phyloP scores from a whole-genome alignment of 2,329 filamentous ascomycete species.

The Onygenales sp. region DNA sequence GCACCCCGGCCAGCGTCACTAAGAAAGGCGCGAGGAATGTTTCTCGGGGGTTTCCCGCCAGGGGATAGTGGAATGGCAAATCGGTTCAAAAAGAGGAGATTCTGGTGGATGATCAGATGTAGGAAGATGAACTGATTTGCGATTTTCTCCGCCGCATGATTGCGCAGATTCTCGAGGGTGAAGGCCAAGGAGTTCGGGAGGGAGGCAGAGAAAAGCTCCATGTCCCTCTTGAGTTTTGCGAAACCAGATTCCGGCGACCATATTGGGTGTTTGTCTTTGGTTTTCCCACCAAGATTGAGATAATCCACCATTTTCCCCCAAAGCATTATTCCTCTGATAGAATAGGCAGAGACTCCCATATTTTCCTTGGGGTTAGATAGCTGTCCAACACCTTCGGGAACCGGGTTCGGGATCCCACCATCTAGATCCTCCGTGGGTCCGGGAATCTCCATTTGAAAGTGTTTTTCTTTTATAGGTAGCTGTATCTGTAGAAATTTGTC shows the following conservation, averaged over 20 bases:
- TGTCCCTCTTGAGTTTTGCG: constrained; percentile 57
- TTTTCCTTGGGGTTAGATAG: constrained; percentile 62
- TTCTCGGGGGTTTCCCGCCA: constrained; percentile 53
- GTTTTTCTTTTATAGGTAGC: constrained; percentile 78
- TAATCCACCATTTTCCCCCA: constrained; percentile 90
- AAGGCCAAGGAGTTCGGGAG: constrained; percentile 67
- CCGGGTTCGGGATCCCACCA: constrained; percentile 57
- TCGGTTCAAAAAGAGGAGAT: constrained; percentile 79
- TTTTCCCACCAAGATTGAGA: constrained; percentile 79
- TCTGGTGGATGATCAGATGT: constrained; percentile 83
- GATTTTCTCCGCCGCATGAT: constrained; percentile 73
- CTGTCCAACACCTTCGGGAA: constrained; percentile 54
- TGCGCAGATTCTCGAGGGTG: constrained; percentile 69
- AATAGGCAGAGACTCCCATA: constrained; percentile 90
- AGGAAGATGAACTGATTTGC: constrained; percentile 89
- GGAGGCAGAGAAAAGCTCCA: constrained; percentile 57
- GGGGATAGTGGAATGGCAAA: constrained; percentile 67
- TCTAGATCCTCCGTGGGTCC: constrained; percentile 76
- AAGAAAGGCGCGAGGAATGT: constrained; percentile 69
- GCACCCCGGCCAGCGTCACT: constrained; percentile 65
- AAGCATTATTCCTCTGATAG: constrained; percentile 72
- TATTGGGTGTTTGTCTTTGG: constrained; percentile 64
- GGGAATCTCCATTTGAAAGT: constrained; percentile 85
- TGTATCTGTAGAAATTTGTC: constrained; percentile 85
- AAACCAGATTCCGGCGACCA: constrained; percentile 79